Percentiles rank a stretch among this genome's conserved stretches.
These are phyloP conservation scores for Agroathelia rolfsii DNA, from an alignment of 1,284 basidiomycete genomes.

Conservation along the genomic window DNA sequence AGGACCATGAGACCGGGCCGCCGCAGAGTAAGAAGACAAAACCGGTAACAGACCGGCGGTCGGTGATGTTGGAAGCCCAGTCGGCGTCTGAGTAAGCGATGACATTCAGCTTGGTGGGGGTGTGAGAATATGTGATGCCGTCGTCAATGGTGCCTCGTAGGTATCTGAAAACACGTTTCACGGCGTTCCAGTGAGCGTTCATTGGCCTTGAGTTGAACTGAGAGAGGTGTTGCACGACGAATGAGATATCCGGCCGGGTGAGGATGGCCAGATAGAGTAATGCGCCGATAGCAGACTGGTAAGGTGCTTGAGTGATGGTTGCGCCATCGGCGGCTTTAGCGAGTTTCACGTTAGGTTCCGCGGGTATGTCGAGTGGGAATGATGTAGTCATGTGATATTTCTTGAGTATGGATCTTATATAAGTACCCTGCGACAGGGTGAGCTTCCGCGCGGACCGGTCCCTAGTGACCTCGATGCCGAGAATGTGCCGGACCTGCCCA, in stretches of 20 bases:
- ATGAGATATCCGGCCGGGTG: slow-evolving; percentile 22
- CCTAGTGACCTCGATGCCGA: too few relatives aligned
- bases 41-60: slow-evolving; percentile 9
- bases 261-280: slow-evolving; percentile 22
- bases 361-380: slow-evolving; percentile 14
- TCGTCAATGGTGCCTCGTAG: slow-evolving; percentile 19
- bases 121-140: slow-evolving; percentile 17
- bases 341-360: too few relatives aligned
- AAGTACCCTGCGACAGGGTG: too few relatives aligned
- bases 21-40: slow-evolving; percentile 10
- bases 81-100: slow-evolving; percentile 9
- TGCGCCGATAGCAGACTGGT: slow-evolving; percentile 16
- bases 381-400: too few relatives aligned
- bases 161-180: slow-evolving; percentile 23
- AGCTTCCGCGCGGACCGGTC: too few relatives aligned
- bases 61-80: slow-evolving; percentile 14
- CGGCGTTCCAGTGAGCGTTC: slow-evolving; percentile 19
- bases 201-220: slow-evolving; percentile 19
- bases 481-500: too few relatives aligned
- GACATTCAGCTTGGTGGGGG: slow-evolving; percentile 8
- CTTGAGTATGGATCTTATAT: too few relatives aligned
- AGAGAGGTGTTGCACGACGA: slow-evolving; percentile 18
- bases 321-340: too few relatives aligned
- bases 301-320: too few relatives aligned
- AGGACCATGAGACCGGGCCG: slow-evolving; percentile 10